phyloP scores from a whole-genome alignment of 2,329 filamentous ascomycete genomes.

The Curvularia hawaiiensis region DNA sequence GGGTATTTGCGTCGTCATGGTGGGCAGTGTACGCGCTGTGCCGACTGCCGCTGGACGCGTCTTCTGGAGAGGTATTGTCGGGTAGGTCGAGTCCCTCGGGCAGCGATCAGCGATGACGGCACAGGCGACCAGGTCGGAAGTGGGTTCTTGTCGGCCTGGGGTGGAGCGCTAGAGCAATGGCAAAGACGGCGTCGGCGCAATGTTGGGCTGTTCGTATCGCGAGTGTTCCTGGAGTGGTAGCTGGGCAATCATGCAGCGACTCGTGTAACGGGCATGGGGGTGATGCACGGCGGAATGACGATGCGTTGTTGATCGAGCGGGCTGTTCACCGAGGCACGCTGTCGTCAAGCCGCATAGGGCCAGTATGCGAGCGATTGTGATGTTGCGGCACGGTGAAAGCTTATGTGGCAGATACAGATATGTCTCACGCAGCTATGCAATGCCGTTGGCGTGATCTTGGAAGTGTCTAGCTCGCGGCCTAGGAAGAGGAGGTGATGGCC shows the following conservation, averaged over 20 bases:
- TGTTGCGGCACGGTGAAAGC: slow-evolving; percentile 9
- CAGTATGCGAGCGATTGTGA: slow-evolving; percentile 9
- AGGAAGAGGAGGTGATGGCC: background rate
- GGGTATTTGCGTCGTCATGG: slow-evolving; percentile 64
- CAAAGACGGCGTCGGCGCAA: background rate
- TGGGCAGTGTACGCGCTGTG: slow-evolving; percentile 14
- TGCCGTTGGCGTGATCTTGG: slow-evolving; percentile 9
- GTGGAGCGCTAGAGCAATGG: slow-evolving; percentile 5
- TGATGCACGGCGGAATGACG: slow-evolving; percentile 12
- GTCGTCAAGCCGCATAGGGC: slow-evolving; percentile 14
- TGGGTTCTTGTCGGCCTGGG: slow-evolving; percentile 7
- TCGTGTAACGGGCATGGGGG: slow-evolving; percentile 9
- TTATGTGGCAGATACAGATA: slow-evolving; percentile 2
- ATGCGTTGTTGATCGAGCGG: slow-evolving; percentile 10
- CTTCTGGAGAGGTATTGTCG: slow-evolving; percentile 24
- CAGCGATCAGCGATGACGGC: slow-evolving; percentile 12
- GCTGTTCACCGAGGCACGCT: slow-evolving; percentile 10
- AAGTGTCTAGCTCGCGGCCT: slow-evolving; percentile 3
- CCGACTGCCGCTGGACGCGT: slow-evolving; percentile 20
- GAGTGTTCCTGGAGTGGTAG: slow-evolving; percentile 1
- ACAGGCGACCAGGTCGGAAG: slow-evolving; percentile 12
- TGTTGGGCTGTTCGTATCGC: background rate
- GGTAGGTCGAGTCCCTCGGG: slow-evolving; percentile 3
- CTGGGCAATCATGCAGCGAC: slow-evolving; percentile 6
- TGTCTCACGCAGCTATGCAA: slow-evolving; percentile 4